phyloP scores from a whole-genome alignment of 371 early-diverging fungal genomes.

The Mucor ambiguus region DNA sequence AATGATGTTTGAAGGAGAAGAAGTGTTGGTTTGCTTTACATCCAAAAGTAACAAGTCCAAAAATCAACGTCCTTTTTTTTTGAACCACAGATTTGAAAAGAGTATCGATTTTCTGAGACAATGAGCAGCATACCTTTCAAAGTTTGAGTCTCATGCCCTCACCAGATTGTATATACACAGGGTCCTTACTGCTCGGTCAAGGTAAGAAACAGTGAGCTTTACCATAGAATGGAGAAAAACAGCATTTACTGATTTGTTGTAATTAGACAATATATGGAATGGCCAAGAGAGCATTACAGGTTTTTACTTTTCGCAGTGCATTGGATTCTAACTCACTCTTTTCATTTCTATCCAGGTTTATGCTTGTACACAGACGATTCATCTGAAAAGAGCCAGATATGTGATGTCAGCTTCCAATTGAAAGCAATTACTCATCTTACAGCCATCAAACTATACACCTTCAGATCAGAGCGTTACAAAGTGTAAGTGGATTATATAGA shows the following conservation, averaged over 20 bases:
- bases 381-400: background rate
- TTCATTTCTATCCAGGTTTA: background rate
- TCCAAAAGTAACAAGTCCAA: background rate
- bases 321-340: background rate
- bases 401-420: background rate
- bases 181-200: conserved; percentile 10
- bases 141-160: background rate
- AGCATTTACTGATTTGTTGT: background rate
- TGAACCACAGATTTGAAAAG: conserved; percentile 1
- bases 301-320: background rate
- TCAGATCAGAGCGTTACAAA: conserved; percentile 2
- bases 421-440: background rate
- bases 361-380: conserved; percentile 7
- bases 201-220: background rate
- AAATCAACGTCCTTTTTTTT: conserved; percentile 9
- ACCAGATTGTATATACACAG: conserved; percentile 4
- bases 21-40: background rate
- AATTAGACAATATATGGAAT: background rate
- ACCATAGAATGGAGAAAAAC: background rate
- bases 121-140: background rate
- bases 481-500: background rate
- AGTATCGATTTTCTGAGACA: background rate
- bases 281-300: background rate
- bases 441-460: conserved; percentile 7
- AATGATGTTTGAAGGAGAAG: conserved; percentile 2